Percentiles rank a stretch among this genome's conserved stretches.
Conservation (phyloP, 2,329 filamentous ascomycete species). For the Parastagonospora avenae region DNA sequence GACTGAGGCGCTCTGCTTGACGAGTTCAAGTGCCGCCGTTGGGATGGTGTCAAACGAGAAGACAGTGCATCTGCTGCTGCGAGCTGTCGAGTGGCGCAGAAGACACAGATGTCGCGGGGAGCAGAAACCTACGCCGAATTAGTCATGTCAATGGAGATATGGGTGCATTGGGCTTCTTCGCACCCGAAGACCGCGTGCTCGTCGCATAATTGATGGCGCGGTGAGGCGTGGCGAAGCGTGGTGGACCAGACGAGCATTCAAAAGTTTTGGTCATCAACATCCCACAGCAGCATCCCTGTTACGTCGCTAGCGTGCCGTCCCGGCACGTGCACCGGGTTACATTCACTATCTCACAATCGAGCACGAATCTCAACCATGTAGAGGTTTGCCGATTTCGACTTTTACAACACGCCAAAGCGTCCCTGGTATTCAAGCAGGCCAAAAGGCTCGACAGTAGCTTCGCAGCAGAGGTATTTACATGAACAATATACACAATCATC, state of each 20-base stretch:
- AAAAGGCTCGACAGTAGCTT: neutral
- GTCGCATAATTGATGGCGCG: slow-evolving; percentile 30
- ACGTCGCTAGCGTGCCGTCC: neutral
- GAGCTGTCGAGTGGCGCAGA: slow-evolving; percentile 45
- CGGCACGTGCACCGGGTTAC: neutral
- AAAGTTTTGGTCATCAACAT: slow-evolving; percentile 19
- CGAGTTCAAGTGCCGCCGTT: slow-evolving; percentile 40
- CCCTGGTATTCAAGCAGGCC: neutral
- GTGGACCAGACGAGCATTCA: slow-evolving; percentile 1
- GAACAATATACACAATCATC: slow-evolving; percentile 13
- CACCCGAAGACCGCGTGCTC: slow-evolving; percentile 38
- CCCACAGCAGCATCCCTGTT: slow-evolving; percentile 16
- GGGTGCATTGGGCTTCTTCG: neutral
- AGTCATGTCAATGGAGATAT: slow-evolving; percentile 2
- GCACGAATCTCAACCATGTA: too few relatives aligned
- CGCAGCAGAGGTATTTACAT: slow-evolving; percentile 5
- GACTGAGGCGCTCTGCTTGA: slow-evolving; percentile 38
- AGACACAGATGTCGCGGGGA: slow-evolving; percentile 45
- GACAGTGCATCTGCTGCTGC: slow-evolving; percentile 21
- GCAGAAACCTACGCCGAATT: slow-evolving; percentile 33
- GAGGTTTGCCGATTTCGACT: neutral
- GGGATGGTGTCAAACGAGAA: slow-evolving; percentile 20
- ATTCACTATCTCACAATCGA: too few relatives aligned
- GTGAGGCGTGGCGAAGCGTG: neutral
- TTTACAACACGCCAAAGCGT: too few relatives aligned